Evolutionary conservation across 768 basidiomycete species (phyloP), one percentile per base, ranked within the genome.

Genomic region (Daedalea quercina): DNA sequence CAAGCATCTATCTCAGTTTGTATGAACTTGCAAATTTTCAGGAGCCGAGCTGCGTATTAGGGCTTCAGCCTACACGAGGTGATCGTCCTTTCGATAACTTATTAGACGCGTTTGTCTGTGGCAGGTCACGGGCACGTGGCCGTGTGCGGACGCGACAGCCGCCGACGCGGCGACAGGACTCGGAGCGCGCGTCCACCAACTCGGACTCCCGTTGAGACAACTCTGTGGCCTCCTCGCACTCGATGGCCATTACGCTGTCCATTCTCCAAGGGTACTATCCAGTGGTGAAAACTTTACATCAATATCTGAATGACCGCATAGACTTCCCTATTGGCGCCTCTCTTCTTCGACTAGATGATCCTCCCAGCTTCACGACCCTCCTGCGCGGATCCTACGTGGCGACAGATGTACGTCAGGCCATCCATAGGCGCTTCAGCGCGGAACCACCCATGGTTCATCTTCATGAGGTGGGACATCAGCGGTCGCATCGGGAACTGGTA

Each of bases 321-420:
- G 4, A 11, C 28, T 31, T 31, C 28, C 6, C 4, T 4, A 11
- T 6, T 31, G 28, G 20, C 9, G 25, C 17, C 28, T 52, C 44
- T n/a, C 35, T 53, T 15, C 28, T 48, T 9, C 57, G 50, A n/a
- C 50, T 51, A 2, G 49, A 52, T 22, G 57, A 62, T 35, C 26
- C 59, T 6, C 15, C 19, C 3, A 17, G 37, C 37, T 40, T 17
- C 17, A 19, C 19, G 2, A 40, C 19, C 6, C 63, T 84, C 4
- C 56, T 86, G n/a, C 66, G 67, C 25, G 70, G 69, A 1, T 68
- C 82, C 0, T 73, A 76, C 52, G 74, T 85, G 40, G 76, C 75
- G 31, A 70, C 44, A 69, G 66, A 31, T 26, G 28, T 23, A 8
- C 20, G 2, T 25, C 25, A 3, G 24, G 20, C 28, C 20, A 20